These are phyloP conservation scores for Pholiota adiposa DNA, from an alignment of 1,284 basidiomycete genomes.

Conservation along the genomic window DNA sequence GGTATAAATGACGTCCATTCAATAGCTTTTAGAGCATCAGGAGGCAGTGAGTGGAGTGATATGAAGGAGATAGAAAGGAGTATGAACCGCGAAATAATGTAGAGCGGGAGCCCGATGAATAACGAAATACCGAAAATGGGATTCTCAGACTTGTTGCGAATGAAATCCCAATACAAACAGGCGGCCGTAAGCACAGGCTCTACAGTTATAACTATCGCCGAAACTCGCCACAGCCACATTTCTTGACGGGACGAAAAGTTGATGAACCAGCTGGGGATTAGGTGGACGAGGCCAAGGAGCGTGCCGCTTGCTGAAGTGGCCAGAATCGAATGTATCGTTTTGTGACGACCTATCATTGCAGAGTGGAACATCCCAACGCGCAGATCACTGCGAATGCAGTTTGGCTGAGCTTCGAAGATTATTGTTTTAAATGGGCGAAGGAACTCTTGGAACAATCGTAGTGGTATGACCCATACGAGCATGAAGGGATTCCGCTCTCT, in stretches of 20 bases:
- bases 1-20: background rate
- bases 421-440: background rate
- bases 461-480: background rate
- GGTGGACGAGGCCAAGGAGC: background rate
- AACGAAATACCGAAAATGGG: background rate
- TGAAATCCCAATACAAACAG: background rate
- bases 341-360: background rate
- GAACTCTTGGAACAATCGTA: background rate
- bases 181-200: background rate
- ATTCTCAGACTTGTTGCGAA: background rate
- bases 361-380: background rate
- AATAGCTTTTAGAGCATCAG: background rate
- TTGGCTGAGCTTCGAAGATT: too few relatives aligned
- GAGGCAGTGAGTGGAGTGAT: background rate
- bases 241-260: background rate
- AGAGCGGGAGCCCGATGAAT: background rate
- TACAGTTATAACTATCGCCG: background rate
- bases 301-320: background rate
- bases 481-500: background rate
- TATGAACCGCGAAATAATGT: background rate
- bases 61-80: background rate
- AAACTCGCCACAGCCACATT: too few relatives aligned
- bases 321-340: background rate
- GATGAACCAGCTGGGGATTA: background rate
- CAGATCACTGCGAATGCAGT: background rate